Base-by-base conservation (phyloP, 768 basidiomycete genomes). In the Hypholoma sublateritium region DNA sequence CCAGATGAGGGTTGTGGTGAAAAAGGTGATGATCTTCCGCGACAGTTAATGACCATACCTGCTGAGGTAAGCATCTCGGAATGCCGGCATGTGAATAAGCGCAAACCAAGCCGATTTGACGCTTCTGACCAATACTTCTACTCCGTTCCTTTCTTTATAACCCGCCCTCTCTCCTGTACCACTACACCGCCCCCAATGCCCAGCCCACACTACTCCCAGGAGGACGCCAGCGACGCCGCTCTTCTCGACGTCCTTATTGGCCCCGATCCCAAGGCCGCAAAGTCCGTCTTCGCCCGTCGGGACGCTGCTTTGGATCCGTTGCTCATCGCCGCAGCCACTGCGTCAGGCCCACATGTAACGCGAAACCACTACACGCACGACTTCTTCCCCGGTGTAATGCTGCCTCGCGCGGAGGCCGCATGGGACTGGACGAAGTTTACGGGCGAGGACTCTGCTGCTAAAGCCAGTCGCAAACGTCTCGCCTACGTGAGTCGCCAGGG, bases 341-440 rank as follows among this genome's bases (percentile, higher is more conserved):
- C 89, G 0, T 86, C 89, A 0, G 87, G 86, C 4, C 88, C 89
- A 9, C 83, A 91, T 59, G 80, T 89, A 54, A 94, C 93, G 37
- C 81, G 91, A 44, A 91, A 94, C 64, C 93, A 95, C 69, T 91
- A 89, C 66, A 81, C 87, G 48, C 93, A 95, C 69, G 88, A 89
- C 64, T 85, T 88, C 70, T 86, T 85, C 63, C 87, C 88, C 0
- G 80, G 79, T 0, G 77, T 82, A 25, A 76, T 77, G 66, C 73
- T 82, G 41, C 81, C 77, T 28, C 75, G 76, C 55, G 74, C 78
- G 12, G 81, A 85, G 63, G 80, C 77, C 9, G 70, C 78, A 12
- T 81, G 77, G 74, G 83, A 86, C 65, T 84, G 81, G 83, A 76
- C 82, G 37, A 84, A 80, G 62, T 85, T 77, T 69, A 71, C 73